Percentiles rank a stretch among this genome's conserved stretches.
phyloP scores from a whole-genome alignment of 352 stramenopile genomes.

The Aphanomyces astaci region DNA sequence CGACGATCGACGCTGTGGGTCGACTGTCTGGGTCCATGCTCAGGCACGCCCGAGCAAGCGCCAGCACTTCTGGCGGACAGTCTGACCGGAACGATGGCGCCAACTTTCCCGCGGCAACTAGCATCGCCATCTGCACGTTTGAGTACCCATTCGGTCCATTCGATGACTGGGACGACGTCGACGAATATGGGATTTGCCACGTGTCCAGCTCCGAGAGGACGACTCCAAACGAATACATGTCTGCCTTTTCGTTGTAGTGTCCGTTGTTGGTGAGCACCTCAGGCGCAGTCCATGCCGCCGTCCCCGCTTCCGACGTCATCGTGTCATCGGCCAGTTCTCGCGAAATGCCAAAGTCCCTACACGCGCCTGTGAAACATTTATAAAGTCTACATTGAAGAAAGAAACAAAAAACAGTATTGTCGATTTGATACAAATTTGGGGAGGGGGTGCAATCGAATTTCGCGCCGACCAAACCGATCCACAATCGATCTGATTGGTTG shows the following conservation, averaged over 20 bases:
- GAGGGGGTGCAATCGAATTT: no score
- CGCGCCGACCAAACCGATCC: no score
- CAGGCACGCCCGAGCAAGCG: slow-evolving; percentile 7
- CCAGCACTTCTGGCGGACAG: not conserved
- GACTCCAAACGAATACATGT: slow-evolving; percentile 40
- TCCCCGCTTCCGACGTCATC: slow-evolving; percentile 32
- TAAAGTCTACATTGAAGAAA: no score
- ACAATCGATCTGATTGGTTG: no score
- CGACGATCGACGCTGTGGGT: slow-evolving; percentile 8
- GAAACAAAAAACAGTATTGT: no score
- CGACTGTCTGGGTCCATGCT: slow-evolving; percentile 9
- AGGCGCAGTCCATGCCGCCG: slow-evolving; percentile 32
- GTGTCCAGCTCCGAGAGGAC: slow-evolving; percentile 34
- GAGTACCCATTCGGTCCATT: no score
- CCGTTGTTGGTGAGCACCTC: slow-evolving; percentile 30
- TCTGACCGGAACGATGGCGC: slow-evolving; percentile 6
- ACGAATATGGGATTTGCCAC: slow-evolving; percentile 16
- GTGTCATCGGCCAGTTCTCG: slow-evolving; percentile 24
- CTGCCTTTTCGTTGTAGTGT: slow-evolving; percentile 43
- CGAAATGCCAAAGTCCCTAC: slow-evolving; percentile 35
- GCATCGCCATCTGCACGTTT: slow-evolving; percentile 16
- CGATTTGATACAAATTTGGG: no score
- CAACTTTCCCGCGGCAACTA: slow-evolving; percentile 14
- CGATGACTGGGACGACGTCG: no score
- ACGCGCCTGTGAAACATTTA: no score